Conservation (phyloP, 2,329 filamentous ascomycete genomes). For the Thelonectria olida region DNA sequence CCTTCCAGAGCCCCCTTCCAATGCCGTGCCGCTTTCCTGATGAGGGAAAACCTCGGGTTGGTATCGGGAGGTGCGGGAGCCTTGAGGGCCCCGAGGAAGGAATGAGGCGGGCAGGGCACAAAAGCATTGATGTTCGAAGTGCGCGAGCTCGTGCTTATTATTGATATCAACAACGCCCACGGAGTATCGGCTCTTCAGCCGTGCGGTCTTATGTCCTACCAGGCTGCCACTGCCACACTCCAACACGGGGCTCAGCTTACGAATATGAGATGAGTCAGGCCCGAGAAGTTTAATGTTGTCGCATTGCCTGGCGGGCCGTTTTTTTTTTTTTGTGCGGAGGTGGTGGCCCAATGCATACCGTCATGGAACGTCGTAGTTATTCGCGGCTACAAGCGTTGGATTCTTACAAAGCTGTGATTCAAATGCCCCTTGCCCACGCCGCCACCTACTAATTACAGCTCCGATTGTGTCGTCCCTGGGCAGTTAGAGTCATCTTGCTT, state of each 20-base stretch:
- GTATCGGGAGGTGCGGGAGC: constrained; percentile 11
- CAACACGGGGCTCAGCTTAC: background rate
- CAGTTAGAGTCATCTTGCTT: constrained; percentile 15
- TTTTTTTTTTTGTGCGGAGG: constrained; percentile 1
- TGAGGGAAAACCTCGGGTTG: constrained; percentile 10
- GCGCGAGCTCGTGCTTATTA: too few relatives aligned
- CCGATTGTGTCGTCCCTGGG: constrained; percentile 9
- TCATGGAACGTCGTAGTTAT: background rate
- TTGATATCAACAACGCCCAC: too few relatives aligned
- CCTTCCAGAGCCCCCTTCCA: constrained; percentile 12
- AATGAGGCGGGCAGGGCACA: background rate
- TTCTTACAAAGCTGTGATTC: background rate
- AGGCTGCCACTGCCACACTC: background rate
- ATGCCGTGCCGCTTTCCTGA: constrained; percentile 8
- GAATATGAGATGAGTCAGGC: background rate
- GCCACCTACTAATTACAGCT: constrained; percentile 13
- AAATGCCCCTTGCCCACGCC: constrained; percentile 2
- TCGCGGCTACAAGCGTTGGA: background rate
- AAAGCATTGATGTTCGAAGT: background rate
- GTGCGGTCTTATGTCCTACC: too few relatives aligned
- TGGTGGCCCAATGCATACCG: constrained; percentile 16
- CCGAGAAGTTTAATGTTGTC: background rate
- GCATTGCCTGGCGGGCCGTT: constrained; percentile 10
- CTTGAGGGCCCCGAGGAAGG: background rate
- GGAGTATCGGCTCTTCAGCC: too few relatives aligned